Evolutionary conservation across 73 alveolate species (phyloP), one percentile per base, ranked within the genome.

Genomic region (Paramecium sexaurelia): DNA sequence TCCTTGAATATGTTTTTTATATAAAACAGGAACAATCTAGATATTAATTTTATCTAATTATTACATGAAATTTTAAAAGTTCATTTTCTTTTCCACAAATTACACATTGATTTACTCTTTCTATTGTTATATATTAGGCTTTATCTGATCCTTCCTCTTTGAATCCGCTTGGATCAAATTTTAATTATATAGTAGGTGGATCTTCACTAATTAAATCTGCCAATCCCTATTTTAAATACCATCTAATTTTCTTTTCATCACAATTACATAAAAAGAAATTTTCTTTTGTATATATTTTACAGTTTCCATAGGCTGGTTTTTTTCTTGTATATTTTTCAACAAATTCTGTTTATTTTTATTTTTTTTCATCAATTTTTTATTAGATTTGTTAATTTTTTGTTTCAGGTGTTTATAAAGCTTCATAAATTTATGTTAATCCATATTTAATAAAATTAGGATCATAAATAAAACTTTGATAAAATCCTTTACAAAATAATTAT

Each of bases 71-170:
- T 88, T 88, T 88, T 1, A 82, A 20, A 26, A 88, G 75, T 39
- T 69, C 47, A 10, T 88, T 39, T 17, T 88, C 94, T 41, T 33
- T 69, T 69, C 94, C 94, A 71, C 94, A 88, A 3, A 88, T 82
- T 9, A 88, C 94, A 88, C 94, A 88, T 20, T 68, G 36, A 67
- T 75, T 88, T 10, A 68, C 94, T 88, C 94, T 88, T 17, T 88
- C 87, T 19, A 55, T 88, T 22, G 94, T 88, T 11, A 88, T 45
- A 71, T 68, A 45, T 26, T 68, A 32, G 15, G 55, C 84, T 13
- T 66, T 41, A 43, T 88, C 94, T 24, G 36, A 39, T 13, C 87
- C 94, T 40, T 66, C 75, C 6, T 88, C 82, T 13, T 61, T 61
- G 32, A 68, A 68, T 22, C 94, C 94, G 41, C 75, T 68, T 22